phyloP scores from a whole-genome alignment of 345 rosid genomes.

The Isatis tinctoria region DNA sequence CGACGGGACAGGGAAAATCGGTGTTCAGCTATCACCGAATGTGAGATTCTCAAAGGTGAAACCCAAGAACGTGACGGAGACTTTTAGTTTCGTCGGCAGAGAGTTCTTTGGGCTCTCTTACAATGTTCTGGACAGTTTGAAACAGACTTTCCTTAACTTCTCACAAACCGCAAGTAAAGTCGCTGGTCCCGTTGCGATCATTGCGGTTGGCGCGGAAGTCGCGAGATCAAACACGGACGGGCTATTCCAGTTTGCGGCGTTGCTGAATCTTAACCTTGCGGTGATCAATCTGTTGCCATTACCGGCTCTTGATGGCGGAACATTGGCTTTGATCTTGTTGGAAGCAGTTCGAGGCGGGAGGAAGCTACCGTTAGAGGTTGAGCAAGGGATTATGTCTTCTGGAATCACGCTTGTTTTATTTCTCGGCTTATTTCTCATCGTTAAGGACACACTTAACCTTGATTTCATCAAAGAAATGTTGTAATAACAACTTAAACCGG shows the following conservation, averaged over 20 bases:
- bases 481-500: conserved; percentile 22
- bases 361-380: conserved; percentile 84
- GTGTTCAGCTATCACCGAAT: conserved; percentile 85
- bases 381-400: conserved; percentile 87
- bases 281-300: conserved; percentile 88
- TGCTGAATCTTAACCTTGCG: conserved; percentile 85
- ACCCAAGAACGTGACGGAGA: conserved; percentile 53
- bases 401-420: conserved; percentile 74
- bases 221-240: conserved; percentile 89
- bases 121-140: conserved; percentile 77
- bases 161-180: conserved; percentile 88
- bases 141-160: conserved; percentile 77
- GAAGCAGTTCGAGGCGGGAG: conserved; percentile 89
- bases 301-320: conserved; percentile 97
- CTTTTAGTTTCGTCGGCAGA: conserved; percentile 57
- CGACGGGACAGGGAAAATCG: conserved; percentile 84
- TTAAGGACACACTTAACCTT: conserved; percentile 79
- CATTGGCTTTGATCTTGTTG: conserved; percentile 70
- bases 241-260: conserved; percentile 88
- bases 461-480: conserved; percentile 76
- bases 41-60: conserved; percentile 53
- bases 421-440: conserved; percentile 70
- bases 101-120: conserved; percentile 71
- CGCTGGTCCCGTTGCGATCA: conserved; percentile 93
- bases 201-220: conserved; percentile 97